Conservation (phyloP, 2,329 filamentous ascomycete species). For the Epicoccum sorghinum region DNA sequence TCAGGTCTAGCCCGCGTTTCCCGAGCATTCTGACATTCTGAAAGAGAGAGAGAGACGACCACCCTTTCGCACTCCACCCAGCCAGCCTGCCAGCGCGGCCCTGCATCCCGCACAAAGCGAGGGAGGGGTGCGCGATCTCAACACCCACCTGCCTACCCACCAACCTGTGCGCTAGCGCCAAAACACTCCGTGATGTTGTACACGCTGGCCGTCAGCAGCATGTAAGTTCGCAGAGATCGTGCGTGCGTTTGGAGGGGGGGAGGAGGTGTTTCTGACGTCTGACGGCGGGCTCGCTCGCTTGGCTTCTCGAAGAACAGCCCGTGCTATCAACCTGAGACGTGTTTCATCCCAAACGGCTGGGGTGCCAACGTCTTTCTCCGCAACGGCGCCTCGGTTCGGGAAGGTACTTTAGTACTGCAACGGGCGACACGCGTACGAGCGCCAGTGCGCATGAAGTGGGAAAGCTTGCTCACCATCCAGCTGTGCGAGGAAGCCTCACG, state of each 20-base stretch:
- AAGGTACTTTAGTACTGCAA: no score
- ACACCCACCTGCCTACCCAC: not conserved
- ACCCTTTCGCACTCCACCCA: not conserved
- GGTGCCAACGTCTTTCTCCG: constrained; percentile 1
- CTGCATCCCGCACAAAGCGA: constrained; percentile 13
- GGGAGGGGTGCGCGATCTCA: constrained; percentile 2
- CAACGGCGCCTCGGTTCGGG: not conserved
- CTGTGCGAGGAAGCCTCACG: no score
- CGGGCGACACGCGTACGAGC: no score
- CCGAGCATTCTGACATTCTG: no score
- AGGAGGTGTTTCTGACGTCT: not conserved
- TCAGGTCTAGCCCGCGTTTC: constrained; percentile 4
- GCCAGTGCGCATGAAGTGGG: no score
- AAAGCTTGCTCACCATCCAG: no score
- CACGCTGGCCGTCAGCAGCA: constrained; percentile 4
- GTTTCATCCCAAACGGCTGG: constrained; percentile 15
- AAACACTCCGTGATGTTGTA: constrained; percentile 2
- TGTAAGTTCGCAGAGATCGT: constrained; percentile 1
- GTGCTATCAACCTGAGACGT: constrained; percentile 12
- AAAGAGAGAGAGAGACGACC: no score
- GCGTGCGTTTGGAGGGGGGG: not conserved
- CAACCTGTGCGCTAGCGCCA: constrained; percentile 1
- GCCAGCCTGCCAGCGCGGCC: not conserved
- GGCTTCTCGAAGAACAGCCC: constrained; percentile 9
- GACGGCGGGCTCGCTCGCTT: constrained; percentile 5